A percentile compares a stretch with the other conserved stretches of the same genome.
These are phyloP conservation scores for Solanum aculeatissimum DNA, from an alignment of 305 asterid species.

Conservation along the genomic window DNA sequence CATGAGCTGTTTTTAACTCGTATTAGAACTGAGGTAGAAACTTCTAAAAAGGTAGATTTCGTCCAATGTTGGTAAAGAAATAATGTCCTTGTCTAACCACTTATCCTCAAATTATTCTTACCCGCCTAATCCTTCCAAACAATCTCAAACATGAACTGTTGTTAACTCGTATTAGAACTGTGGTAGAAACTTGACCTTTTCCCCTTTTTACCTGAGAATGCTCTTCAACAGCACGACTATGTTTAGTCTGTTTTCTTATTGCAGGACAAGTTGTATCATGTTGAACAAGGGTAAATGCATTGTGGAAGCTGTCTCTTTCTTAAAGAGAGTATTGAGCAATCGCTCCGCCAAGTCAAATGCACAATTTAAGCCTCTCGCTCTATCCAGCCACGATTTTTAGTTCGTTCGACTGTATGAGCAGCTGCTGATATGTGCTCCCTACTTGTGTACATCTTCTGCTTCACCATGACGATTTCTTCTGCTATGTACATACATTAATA, in stretches of 20 bases:
- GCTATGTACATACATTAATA: not conserved
- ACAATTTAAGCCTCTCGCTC: constrained; percentile 34
- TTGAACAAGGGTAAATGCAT: constrained; percentile 62
- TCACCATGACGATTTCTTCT: not conserved
- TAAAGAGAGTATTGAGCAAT: constrained; percentile 31
- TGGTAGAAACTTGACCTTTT: not conserved
- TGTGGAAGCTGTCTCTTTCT: constrained; percentile 40
- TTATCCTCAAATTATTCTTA: not conserved
- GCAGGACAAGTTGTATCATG: constrained; percentile 68
- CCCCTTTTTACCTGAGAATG: not conserved
- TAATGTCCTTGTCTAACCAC: not conserved
- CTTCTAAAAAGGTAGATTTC: not conserved
- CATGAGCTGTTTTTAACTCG: not conserved
- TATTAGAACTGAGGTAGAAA: too few species aligned
- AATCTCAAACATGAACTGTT: not conserved
- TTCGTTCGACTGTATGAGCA: not conserved
- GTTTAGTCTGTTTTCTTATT: not conserved
- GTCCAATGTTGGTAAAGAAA: not conserved
- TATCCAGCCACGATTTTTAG: not conserved
- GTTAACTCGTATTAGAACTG: not conserved
- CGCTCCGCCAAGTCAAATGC: constrained; percentile 20
- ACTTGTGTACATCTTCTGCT: not conserved
- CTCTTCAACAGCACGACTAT: not conserved
- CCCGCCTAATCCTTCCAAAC: not conserved
- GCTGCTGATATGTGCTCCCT: not conserved